Evolutionary conservation across 2,329 filamentous ascomycete species (phyloP).

Genomic region (Lojkania enalia): DNA sequence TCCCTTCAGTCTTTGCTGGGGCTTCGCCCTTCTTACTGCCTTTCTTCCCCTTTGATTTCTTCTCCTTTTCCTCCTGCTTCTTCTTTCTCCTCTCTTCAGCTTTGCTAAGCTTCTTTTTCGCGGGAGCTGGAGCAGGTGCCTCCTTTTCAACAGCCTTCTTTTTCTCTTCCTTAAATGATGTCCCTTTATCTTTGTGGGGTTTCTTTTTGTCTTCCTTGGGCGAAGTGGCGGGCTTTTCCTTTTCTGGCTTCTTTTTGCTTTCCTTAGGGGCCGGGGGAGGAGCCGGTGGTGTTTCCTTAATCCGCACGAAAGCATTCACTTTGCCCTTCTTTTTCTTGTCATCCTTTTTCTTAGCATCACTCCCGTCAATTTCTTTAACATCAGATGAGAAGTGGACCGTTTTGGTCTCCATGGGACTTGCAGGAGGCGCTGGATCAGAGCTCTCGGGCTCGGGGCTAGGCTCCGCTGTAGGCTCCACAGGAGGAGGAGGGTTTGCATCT

Average conservation of each 20-base stretch:
- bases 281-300: constrained; percentile 28
- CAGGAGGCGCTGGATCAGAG: constrained; percentile 41
- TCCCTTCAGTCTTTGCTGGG: constrained; percentile 2
- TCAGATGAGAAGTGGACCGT: constrained; percentile 44
- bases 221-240: not conserved
- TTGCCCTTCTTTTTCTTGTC: constrained; percentile 31
- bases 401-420: constrained; percentile 29
- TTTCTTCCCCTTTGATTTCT: constrained; percentile 26
- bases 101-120: constrained; percentile 31
- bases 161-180: constrained; percentile 18
- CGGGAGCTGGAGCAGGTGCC: constrained; percentile 3
- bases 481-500: no score
- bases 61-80: constrained; percentile 25
- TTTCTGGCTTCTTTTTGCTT: constrained; percentile 30
- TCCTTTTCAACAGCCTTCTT: constrained; percentile 23
- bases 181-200: constrained; percentile 6
- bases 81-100: constrained; percentile 33
- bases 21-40: constrained; percentile 15
- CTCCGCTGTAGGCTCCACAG: no score
- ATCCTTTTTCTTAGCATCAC: constrained; percentile 25
- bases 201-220: constrained; percentile 14
- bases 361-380: constrained; percentile 42
- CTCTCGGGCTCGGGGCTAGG: constrained; percentile 20
- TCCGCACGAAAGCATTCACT: constrained; percentile 36
- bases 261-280: constrained; percentile 30